Evolutionary conservation across 371 early-diverging fungal species (phyloP).

Genomic region (Furculomyces boomerangus): DNA sequence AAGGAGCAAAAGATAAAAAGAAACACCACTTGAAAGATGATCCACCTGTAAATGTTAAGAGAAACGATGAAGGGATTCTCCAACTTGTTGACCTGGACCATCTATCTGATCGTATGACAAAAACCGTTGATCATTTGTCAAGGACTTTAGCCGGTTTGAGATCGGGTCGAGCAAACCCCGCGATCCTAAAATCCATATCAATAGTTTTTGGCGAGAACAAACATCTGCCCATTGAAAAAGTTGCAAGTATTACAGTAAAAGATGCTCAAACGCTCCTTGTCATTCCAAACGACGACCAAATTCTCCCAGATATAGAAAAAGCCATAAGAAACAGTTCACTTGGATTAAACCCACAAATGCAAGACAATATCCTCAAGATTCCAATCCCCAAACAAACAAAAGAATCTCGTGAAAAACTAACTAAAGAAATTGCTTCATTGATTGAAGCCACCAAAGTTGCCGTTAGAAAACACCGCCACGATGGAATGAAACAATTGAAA

Average conservation of each 20-base stretch:
- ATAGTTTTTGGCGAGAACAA: not conserved
- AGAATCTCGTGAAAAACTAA: slow-evolving; percentile 54
- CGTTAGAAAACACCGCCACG: slow-evolving; percentile 47
- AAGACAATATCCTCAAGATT: slow-evolving; percentile 49
- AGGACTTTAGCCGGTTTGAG: not conserved
- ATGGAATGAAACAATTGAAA: slow-evolving; percentile 56
- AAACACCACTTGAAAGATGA: not conserved
- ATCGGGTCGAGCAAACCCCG: not conserved
- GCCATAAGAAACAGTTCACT: slow-evolving; percentile 65
- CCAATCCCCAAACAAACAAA: slow-evolving; percentile 82
- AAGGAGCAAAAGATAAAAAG: not conserved
- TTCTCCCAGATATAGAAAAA: slow-evolving; percentile 50
- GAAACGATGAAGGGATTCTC: not conserved
- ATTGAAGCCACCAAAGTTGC: slow-evolving; percentile 54
- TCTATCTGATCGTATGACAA: not conserved
- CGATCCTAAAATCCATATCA: not conserved
- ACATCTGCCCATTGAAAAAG: slow-evolving; percentile 6
- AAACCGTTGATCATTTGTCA: not conserved
- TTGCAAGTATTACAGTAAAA: slow-evolving; percentile 69
- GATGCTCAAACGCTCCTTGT: slow-evolving; percentile 76
- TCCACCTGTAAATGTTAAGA: too few relatives aligned
- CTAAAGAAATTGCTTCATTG: slow-evolving; percentile 38
- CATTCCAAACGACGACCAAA: slow-evolving; percentile 55
- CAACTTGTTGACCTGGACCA: not conserved
- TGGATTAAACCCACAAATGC: slow-evolving; percentile 60